A percentile compares a stretch with the other conserved stretches of the same genome.
These are phyloP conservation scores for Bisporella sp. DNA, from an alignment of 2,329 filamentous ascomycete species.

Conservation along the genomic window DNA sequence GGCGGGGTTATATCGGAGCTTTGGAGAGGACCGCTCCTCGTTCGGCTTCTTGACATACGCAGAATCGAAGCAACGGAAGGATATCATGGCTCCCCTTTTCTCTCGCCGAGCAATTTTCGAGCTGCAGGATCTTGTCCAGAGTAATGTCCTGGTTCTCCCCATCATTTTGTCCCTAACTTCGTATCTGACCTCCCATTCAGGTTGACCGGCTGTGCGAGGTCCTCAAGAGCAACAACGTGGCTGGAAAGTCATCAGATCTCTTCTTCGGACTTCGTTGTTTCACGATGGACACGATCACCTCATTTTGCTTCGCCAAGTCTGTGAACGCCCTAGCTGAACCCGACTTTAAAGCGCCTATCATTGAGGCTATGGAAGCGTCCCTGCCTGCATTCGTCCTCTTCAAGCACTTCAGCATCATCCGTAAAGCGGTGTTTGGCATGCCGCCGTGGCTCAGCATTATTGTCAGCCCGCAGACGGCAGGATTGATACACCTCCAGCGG, in stretches of 20 bases:
- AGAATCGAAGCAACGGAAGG: conserved; percentile 33
- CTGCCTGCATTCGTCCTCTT: conserved; percentile 28
- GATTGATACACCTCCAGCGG: conserved; percentile 12
- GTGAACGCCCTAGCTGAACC: conserved; percentile 32
- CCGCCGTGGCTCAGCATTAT: conserved; percentile 17
- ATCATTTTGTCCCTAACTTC: not conserved
- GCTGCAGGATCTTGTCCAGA: conserved; percentile 30
- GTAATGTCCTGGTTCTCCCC: conserved; percentile 22
- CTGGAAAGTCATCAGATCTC: conserved; percentile 23
- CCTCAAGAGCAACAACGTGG: conserved; percentile 20
- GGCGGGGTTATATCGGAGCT: conserved; percentile 30
- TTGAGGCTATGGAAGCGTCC: conserved; percentile 33
- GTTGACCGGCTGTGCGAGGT: conserved; percentile 26
- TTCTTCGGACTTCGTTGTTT: conserved; percentile 29
- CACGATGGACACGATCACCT: conserved; percentile 32
- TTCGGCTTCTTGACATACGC: conserved; percentile 34
- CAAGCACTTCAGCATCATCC: conserved; percentile 30
- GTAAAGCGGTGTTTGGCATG: conserved; percentile 17
- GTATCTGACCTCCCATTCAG: conserved; percentile 9
- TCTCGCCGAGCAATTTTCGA: conserved; percentile 31
- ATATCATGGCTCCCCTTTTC: conserved; percentile 35
- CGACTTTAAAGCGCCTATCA: conserved; percentile 34
- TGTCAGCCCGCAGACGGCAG: conserved; percentile 17
- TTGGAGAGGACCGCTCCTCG: conserved; percentile 34
- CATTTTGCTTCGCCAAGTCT: conserved; percentile 34